Evolutionary conservation across 805 yeast genomes (phyloP).

Genomic region (Ogataea polymorpha): DNA sequence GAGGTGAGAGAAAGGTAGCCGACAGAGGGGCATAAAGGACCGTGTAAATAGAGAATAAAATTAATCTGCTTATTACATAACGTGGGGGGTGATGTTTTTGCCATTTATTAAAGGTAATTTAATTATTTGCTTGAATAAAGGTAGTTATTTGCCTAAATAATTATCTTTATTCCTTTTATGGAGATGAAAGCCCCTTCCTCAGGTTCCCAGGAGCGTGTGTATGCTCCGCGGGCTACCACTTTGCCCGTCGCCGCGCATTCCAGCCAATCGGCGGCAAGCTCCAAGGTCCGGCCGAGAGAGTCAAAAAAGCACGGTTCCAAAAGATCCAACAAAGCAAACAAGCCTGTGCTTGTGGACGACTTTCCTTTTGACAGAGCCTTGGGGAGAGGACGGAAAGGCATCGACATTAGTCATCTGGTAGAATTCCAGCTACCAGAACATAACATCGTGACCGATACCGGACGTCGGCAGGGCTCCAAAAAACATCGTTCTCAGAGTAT

Average conservation of each 20-base stretch:
- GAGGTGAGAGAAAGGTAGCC: constrained; percentile 28
- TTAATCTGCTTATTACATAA: neutral
- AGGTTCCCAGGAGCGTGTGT: constrained; percentile 3
- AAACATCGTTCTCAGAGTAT: constrained; percentile 30
- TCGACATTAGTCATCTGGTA: constrained; percentile 58
- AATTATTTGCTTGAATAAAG: neutral
- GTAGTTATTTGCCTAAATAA: neutral
- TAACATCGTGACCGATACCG: constrained; percentile 8
- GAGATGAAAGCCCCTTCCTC: constrained; percentile 9
- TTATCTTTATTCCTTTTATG: neutral
- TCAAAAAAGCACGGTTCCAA: constrained; percentile 17
- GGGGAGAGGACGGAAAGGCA: constrained; percentile 27
- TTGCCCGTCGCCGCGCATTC: neutral
- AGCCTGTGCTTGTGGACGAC: constrained; percentile 16
- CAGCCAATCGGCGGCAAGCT: neutral
- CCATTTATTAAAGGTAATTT: neutral
- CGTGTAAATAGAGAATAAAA: constrained; percentile 4
- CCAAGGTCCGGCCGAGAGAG: constrained; percentile 7
- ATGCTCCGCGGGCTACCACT: neutral
- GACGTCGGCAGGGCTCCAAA: constrained; percentile 15
- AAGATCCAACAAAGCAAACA: constrained; percentile 39
- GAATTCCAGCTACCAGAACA: constrained; percentile 51
- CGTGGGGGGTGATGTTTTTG: constrained; percentile 1
- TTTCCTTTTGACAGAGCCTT: constrained; percentile 22
- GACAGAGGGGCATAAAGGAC: too few species aligned